These are phyloP conservation scores for Colletotrichum paranaense DNA, from an alignment of 2,329 filamentous ascomycete species.

Conservation along the genomic window DNA sequence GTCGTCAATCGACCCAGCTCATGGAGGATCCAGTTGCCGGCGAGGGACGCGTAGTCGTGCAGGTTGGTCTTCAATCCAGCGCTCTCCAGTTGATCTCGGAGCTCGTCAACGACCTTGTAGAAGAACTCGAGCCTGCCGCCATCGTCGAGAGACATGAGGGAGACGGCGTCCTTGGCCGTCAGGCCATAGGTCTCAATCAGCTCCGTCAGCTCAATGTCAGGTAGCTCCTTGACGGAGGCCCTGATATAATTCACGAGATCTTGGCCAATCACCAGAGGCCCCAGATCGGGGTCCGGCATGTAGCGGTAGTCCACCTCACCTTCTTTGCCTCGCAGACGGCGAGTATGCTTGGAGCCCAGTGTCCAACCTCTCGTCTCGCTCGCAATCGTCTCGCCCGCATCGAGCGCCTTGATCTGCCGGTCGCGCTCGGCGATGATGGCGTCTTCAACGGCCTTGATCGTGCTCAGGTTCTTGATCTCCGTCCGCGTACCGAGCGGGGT, in stretches of 20 bases:
- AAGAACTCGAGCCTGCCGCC: conserved; percentile 87
- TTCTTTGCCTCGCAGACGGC: conserved; percentile 88
- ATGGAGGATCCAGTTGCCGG: conserved; percentile 78
- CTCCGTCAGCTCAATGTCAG: conserved; percentile 75
- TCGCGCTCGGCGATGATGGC: conserved; percentile 92
- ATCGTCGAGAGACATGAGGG: conserved; percentile 80
- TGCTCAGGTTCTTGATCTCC: conserved; percentile 97
- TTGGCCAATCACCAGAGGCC: conserved; percentile 78
- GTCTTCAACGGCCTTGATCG: conserved; percentile 94
- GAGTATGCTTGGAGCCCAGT: conserved; percentile 84
- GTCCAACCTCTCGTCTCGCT: conserved; percentile 96
- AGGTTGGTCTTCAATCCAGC: conserved; percentile 37
- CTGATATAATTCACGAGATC: conserved; percentile 76
- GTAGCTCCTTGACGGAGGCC: conserved; percentile 73
- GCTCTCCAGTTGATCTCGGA: conserved; percentile 45
- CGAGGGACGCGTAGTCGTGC: conserved; percentile 57
- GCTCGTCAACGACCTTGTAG: conserved; percentile 69
- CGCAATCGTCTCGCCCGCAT: conserved; percentile 77
- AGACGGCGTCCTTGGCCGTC: conserved; percentile 83
- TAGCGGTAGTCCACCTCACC: conserved; percentile 98
- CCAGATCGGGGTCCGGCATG: conserved; percentile 95
- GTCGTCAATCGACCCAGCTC: conserved; percentile 77
- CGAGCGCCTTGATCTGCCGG: conserved; percentile 84
- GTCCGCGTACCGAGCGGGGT: conserved; percentile 81
- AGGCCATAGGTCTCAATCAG: conserved; percentile 75